Percentiles rank a stretch among this genome's conserved stretches.
Conservation (phyloP, 2,329 filamentous ascomycete genomes). For the Leptosphaerulina australis region DNA sequence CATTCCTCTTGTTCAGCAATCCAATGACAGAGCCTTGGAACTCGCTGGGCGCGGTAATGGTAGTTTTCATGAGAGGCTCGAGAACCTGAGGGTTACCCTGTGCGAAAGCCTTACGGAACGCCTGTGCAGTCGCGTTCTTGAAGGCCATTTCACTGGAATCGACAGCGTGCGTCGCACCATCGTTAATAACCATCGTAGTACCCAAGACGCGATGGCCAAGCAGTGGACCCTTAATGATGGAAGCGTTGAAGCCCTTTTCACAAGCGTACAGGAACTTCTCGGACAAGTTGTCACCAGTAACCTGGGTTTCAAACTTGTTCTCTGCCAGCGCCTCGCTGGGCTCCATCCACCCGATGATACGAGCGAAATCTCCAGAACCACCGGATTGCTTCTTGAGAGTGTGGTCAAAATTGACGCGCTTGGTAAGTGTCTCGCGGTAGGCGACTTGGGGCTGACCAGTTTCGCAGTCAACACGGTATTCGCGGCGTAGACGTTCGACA, state of each 20-base stretch:
- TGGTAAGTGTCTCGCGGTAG: constrained; percentile 90
- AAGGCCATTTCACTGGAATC: constrained; percentile 98
- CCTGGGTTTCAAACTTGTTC: constrained; percentile 85
- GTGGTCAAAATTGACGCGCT: constrained; percentile 84
- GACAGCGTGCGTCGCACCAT: constrained; percentile 95
- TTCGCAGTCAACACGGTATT: constrained; percentile 94
- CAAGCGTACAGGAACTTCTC: constrained; percentile 97
- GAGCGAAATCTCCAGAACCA: constrained; percentile 93
- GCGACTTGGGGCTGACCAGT: constrained; percentile 97
- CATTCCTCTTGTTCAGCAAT: constrained; percentile 94
- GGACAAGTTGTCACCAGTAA: constrained; percentile 86
- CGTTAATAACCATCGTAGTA: constrained; percentile 87
- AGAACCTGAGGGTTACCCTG: constrained; percentile 82
- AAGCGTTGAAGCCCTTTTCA: constrained; percentile 87
- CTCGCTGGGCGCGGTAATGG: constrained; percentile 92
- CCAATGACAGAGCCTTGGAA: constrained; percentile 97
- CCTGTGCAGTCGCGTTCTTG: constrained; percentile 91
- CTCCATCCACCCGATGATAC: constrained; percentile 90
- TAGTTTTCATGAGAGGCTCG: constrained; percentile 98
- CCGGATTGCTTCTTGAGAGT: constrained; percentile 94
- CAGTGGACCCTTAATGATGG: constrained; percentile 84
- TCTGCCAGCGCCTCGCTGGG: constrained; percentile 74
- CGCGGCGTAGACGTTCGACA: constrained; percentile 92
- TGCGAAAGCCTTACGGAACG: constrained; percentile 91
- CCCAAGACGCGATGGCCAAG: constrained; percentile 93